Conservation (phyloP, 768 basidiomycete genomes). For the Tricholoma hemisulphureum region DNA sequence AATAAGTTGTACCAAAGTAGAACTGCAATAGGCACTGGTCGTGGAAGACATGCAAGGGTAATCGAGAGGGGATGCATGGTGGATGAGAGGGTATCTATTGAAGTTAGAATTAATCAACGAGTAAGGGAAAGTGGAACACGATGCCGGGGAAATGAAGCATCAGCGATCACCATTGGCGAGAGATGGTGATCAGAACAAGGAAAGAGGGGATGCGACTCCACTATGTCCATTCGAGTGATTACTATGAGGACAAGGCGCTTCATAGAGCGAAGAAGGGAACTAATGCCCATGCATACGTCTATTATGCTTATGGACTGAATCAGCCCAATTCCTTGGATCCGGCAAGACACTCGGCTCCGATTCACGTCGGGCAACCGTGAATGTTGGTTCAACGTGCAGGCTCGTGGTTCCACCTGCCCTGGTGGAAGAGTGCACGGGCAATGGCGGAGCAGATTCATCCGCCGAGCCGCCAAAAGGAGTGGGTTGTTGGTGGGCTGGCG, state of each 20-base stretch:
- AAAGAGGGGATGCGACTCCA: neutral
- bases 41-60: neutral
- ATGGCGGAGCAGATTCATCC: slow-evolving; percentile 34
- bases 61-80: neutral
- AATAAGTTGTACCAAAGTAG: neutral
- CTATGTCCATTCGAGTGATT: neutral
- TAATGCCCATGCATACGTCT: neutral
- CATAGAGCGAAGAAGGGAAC: neutral
- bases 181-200: neutral
- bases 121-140: neutral
- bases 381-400: neutral
- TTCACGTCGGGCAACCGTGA: neutral
- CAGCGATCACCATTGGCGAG: neutral
- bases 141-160: neutral
- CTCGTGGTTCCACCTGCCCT: neutral
- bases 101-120: neutral
- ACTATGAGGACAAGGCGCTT: neutral
- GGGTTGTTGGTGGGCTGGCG: slow-evolving; percentile 49
- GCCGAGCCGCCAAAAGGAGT: slow-evolving; percentile 65
- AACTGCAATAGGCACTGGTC: neutral
- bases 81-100: neutral
- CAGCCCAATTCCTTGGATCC: neutral
- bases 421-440: slow-evolving; percentile 6
- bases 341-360: neutral
- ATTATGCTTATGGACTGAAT: neutral